Base-by-base conservation (phyloP, 225 moss, liverwort and hornwort species). In the Climacium dendroides region DNA sequence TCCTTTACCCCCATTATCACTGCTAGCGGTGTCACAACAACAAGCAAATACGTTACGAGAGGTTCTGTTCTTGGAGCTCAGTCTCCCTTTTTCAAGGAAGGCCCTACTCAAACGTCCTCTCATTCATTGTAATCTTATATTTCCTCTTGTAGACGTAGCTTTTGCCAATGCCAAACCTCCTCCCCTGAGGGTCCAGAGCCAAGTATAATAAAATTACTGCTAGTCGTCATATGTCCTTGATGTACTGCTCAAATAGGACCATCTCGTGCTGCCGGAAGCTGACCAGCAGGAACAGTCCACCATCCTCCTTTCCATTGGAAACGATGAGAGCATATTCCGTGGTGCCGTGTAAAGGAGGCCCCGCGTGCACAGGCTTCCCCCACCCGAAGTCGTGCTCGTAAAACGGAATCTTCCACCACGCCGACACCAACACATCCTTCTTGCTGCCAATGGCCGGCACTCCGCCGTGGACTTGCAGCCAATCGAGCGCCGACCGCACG, bases 301-400 rank as follows among this genome's bases (percentile, higher is more conserved):
- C 88, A 50, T 90, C 91, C 9, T 89, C 41, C 2, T 22, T 58
- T 43, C 88, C 87, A 20, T 85, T 83, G 37, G 93, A 74, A 39
- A 85, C 80, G 78, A 93, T 83, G 5, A 93, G 90, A 29, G 88
- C 85, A 37, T 82, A 93, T 5, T 85, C 83, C 30, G 89, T 64
- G 22, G 82, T 81, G 13, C 63, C 76, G 19, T 84, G 89, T 2
- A 59, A 60, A 10, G 90, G 86, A 41, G 93, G 93, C 17, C 91
- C 94, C 2, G 69, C 74, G 39, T 91, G 90, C 39, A 90, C 70
- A 32, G 94, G 94, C 73, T 85, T 88, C 29, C 94, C 93, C 94
- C 93, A 94, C 66, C 93, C 93, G 58, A 86, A 94, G 78, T 94
- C 93, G 34, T 91, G 91, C 35, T 93, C 88, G 53, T 94, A 89